phyloP scores from a whole-genome alignment of 148 eudicot genomes.

The Beta vulgaris region DNA sequence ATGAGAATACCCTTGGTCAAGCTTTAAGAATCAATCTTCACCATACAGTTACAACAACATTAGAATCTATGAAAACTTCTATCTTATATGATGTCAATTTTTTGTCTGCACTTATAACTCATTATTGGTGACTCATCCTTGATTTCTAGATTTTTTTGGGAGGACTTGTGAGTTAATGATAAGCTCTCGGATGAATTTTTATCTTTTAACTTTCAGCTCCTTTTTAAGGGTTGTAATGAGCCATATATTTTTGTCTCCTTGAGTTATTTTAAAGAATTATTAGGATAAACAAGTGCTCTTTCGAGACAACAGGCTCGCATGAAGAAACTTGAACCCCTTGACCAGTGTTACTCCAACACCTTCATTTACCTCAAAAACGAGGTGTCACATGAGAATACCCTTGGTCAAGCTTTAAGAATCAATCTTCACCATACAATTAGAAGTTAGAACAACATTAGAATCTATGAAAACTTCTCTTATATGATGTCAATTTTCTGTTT shows the following conservation, averaged over 20 bases:
- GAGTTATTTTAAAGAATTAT: no score
- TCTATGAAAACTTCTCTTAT: not conserved
- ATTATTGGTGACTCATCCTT: not conserved
- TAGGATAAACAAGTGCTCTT: not conserved
- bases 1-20: not conserved
- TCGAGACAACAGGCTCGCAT: not conserved
- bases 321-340: not conserved
- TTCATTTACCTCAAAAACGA: no score
- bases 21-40: not conserved
- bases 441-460: not conserved
- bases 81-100: not conserved
- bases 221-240: not conserved
- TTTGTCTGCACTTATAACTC: not conserved
- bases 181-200: not conserved
- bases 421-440: not conserved
- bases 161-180: not conserved
- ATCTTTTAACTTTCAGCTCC: not conserved
- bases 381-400: not conserved
- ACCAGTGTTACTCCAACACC: no score
- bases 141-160: not conserved
- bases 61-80: not conserved
- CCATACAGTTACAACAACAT: not conserved
- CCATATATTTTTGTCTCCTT: not conserved
- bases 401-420: not conserved
- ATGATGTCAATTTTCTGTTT: not conserved